Conservation (phyloP, 2,329 filamentous ascomycete species). For the Canariomyces notabilis region DNA sequence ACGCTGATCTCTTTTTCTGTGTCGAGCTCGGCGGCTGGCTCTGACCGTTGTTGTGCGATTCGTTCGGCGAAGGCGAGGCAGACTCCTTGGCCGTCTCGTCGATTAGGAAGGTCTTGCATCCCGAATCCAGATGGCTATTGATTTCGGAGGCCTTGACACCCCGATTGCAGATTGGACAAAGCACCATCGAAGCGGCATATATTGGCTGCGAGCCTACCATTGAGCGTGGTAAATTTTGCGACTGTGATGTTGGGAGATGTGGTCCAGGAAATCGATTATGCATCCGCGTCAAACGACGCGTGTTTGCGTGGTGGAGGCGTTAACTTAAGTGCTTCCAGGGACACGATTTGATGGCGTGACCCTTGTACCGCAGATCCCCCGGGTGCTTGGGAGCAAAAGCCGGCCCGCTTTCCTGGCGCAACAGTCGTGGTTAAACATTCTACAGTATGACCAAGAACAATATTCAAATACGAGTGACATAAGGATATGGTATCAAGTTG, state of each 20-base stretch:
- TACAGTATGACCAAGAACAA: no score
- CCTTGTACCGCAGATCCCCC: neutral
- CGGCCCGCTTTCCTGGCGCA: no score
- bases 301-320: neutral
- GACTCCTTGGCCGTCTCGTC: conserved; percentile 33
- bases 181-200: conserved; percentile 43
- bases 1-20: conserved; percentile 53
- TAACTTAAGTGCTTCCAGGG: neutral
- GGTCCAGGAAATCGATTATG: neutral
- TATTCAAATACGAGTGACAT: no score
- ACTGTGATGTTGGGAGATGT: conserved; percentile 1
- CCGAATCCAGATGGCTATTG: conserved; percentile 86
- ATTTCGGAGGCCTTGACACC: conserved; percentile 68
- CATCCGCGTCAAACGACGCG: neutral
- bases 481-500: no score
- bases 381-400: conserved; percentile 4
- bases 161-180: conserved; percentile 77
- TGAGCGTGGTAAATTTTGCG: neutral
- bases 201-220: neutral
- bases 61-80: conserved; percentile 27
- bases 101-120: conserved; percentile 64
- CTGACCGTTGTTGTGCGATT: conserved; percentile 30
- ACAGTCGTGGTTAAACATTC: no score
- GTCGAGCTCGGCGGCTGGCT: conserved; percentile 35
- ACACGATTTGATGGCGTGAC: neutral